Conservation (phyloP, 2,329 filamentous ascomycete genomes). For the Fusarium albosuccineum region DNA sequence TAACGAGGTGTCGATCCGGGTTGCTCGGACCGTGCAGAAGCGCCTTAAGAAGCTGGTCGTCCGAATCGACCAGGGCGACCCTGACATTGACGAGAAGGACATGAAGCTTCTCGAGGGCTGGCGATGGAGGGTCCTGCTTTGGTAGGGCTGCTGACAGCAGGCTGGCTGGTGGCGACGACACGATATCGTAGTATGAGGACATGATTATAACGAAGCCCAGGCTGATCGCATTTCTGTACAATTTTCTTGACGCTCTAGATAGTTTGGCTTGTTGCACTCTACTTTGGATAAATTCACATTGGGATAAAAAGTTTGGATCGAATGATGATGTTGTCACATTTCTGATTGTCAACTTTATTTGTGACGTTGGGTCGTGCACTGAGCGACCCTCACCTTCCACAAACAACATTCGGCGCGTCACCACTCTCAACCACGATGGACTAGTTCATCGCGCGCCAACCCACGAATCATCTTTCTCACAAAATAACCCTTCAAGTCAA, state of each 20-base stretch:
- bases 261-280: not conserved
- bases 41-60: slow-evolving; percentile 62
- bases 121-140: slow-evolving; percentile 68
- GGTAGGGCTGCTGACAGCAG: slow-evolving; percentile 46
- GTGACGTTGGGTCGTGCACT: slow-evolving; percentile 12
- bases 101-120: slow-evolving; percentile 65
- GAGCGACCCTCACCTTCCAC: slow-evolving; percentile 4
- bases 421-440: not conserved
- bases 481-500: not conserved
- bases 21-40: slow-evolving; percentile 65
- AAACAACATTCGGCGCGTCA: slow-evolving; percentile 8
- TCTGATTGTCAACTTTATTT: not conserved
- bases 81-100: slow-evolving; percentile 62
- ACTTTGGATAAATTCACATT: not conserved
- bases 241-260: slow-evolving; percentile 10
- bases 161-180: not conserved
- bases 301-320: not conserved
- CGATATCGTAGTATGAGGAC: slow-evolving; percentile 46
- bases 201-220: slow-evolving; percentile 49
- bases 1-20: slow-evolving; percentile 69
- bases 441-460: not conserved
- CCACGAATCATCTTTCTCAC: not conserved
- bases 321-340: not conserved
- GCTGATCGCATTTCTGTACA: slow-evolving; percentile 37
- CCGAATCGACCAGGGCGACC: slow-evolving; percentile 62